Evolutionary conservation across 106 monocot species (phyloP).

Genomic region (Dendrobium nobile): DNA sequence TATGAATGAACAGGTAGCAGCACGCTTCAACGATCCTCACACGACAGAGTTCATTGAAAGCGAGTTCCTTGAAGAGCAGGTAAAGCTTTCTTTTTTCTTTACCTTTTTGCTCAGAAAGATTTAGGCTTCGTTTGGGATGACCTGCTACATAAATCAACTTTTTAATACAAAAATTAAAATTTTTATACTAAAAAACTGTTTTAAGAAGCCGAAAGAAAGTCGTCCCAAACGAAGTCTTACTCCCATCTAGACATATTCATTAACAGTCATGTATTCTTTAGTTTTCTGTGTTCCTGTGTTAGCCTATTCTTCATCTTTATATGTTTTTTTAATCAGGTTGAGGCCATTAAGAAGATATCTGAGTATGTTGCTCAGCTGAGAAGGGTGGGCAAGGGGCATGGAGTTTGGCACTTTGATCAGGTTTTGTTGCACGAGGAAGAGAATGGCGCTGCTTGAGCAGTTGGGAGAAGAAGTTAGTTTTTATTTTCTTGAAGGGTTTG

Average conservation of each 20-base stretch:
- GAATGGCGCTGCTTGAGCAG: conserved; percentile 21
- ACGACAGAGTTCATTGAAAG: conserved; percentile 68
- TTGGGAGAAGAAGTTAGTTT: background rate
- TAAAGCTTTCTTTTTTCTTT: conserved; percentile 4
- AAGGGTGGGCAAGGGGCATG: conserved; percentile 92
- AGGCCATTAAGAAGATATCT: conserved; percentile 88
- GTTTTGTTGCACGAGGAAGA: conserved; percentile 54
- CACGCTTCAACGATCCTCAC: conserved; percentile 49
- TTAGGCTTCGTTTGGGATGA: too few relatives aligned
- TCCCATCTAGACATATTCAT: too few relatives aligned
- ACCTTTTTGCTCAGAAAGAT: background rate
- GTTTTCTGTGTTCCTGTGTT: too few relatives aligned
- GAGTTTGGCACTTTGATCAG: conserved; percentile 96
- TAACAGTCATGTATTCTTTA: too few relatives aligned
- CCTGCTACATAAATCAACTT: too few relatives aligned
- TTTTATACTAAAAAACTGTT: too few relatives aligned
- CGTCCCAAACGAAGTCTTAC: too few relatives aligned
- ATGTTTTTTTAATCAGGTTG: conserved; percentile 40
- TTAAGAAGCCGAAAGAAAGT: too few relatives aligned
- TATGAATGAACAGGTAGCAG: conserved; percentile 38
- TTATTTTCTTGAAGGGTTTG: background rate
- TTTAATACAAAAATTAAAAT: too few relatives aligned
- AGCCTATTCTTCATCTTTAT: background rate
- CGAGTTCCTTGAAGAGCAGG: conserved; percentile 87
- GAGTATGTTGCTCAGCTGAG: conserved; percentile 89